Percentiles rank a stretch among this genome's conserved stretches.
phyloP scores from a whole-genome alignment of 805 yeast species.

The Pichia membranifaciens region DNA sequence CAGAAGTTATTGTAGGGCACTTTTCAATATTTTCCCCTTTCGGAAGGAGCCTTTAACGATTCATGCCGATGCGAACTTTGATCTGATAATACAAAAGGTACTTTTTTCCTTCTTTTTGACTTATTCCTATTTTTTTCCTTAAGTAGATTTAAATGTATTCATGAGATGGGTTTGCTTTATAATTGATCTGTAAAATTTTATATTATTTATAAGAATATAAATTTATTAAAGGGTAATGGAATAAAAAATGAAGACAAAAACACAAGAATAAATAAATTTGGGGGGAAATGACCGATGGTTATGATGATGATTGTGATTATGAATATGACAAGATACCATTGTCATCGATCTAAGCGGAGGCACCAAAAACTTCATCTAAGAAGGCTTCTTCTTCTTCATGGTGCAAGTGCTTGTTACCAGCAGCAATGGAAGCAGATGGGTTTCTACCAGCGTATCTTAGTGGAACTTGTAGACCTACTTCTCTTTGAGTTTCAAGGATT shows the following conservation, averaged over 20 bases:
- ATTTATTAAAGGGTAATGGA: no score
- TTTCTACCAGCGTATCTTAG: conserved; percentile 94
- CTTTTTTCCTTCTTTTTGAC: no score
- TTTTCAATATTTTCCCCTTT: no score
- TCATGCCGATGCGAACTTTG: no score
- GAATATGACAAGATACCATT: not conserved
- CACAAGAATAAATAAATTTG: conserved; percentile 3
- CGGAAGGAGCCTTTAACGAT: no score
- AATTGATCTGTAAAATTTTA: no score
- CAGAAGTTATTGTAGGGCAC: no score
- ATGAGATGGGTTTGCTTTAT: no score
- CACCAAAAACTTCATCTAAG: conserved; percentile 64
- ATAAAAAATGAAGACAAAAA: not conserved
- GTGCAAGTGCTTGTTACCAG: conserved; percentile 90
- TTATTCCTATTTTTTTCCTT: no score
- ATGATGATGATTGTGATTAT: not conserved
- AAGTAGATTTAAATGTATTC: no score
- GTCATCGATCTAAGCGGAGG: not conserved
- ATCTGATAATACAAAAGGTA: no score
- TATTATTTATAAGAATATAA: no score
- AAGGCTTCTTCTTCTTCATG: conserved; percentile 82
- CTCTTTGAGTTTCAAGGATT: conserved; percentile 65
- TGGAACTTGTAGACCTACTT: conserved; percentile 55
- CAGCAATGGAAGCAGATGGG: conserved; percentile 97
- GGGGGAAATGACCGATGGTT: not conserved